phyloP scores from a whole-genome alignment of 2,329 filamentous ascomycete species.

The Microdochium trichocladiopsis region DNA sequence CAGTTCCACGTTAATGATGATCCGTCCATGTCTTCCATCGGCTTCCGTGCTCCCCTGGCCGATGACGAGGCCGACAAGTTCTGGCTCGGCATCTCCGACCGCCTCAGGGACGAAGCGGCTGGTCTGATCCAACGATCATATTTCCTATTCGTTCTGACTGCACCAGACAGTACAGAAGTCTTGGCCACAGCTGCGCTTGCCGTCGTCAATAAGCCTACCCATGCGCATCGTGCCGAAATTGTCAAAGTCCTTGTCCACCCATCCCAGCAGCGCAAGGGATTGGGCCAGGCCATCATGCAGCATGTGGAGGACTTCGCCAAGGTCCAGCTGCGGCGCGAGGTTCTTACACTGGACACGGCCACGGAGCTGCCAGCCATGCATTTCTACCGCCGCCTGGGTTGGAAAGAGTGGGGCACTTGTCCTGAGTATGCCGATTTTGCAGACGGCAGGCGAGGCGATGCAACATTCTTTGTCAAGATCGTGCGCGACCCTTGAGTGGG shows the following conservation, averaged over 20 bases:
- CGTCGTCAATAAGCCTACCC: conserved; percentile 14
- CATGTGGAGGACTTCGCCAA: conserved; percentile 12
- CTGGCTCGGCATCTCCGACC: conserved; percentile 11
- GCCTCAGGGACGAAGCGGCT: not conserved
- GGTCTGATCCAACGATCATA: conserved; percentile 1
- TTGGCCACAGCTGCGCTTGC: conserved; percentile 14
- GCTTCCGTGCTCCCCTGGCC: conserved; percentile 18
- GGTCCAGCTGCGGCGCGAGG: conserved; percentile 7
- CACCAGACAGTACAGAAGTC: conserved; percentile 3
- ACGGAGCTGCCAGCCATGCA: conserved; percentile 13
- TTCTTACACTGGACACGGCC: conserved; percentile 18
- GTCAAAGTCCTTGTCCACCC: conserved; percentile 18
- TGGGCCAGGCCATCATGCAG: conserved; percentile 14
- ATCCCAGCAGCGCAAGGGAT: conserved; percentile 8
- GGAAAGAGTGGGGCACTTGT: conserved; percentile 19
- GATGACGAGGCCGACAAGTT: conserved; percentile 10
- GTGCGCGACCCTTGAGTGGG: not conserved
- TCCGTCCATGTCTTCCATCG: conserved; percentile 16
- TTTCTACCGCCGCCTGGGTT: conserved; percentile 15
- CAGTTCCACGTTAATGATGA: conserved; percentile 18
- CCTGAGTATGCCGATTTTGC: conserved; percentile 6
- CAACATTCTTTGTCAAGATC: not conserved
- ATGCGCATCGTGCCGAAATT: conserved; percentile 16
- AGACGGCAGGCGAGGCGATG: not conserved
- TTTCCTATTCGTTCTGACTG: conserved; percentile 9